phyloP scores from a whole-genome alignment of 306 rosid genomes.

The cucumber (Cucumis sativus) region Cucumber_9930_V3 NC_026659.2:24965501-24966000 shows the following conservation, averaged over 20 bases:
- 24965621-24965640: constrained; percentile 73
- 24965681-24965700: background rate
- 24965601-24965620: constrained; percentile 53
- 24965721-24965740: background rate
- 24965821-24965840: background rate
- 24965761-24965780: background rate
- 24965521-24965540: background rate
- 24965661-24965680: constrained; percentile 34
- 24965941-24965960: background rate
- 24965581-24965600: constrained; percentile 58
- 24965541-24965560: background rate
- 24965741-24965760: background rate
- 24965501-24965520: no score
- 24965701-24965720: background rate
- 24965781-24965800: background rate
- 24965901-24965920: background rate
- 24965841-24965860: background rate
- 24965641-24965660: constrained; percentile 56
- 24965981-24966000: background rate
- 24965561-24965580: background rate
- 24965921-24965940: background rate
- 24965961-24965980: background rate
- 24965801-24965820: background rate
- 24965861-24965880: background rate
- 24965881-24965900: background rate